Percentiles rank a stretch among this genome's conserved stretches.
Evolutionary conservation across 1,284 basidiomycete genomes (phyloP).

Genomic region (Leccinum subrobustum): DNA sequence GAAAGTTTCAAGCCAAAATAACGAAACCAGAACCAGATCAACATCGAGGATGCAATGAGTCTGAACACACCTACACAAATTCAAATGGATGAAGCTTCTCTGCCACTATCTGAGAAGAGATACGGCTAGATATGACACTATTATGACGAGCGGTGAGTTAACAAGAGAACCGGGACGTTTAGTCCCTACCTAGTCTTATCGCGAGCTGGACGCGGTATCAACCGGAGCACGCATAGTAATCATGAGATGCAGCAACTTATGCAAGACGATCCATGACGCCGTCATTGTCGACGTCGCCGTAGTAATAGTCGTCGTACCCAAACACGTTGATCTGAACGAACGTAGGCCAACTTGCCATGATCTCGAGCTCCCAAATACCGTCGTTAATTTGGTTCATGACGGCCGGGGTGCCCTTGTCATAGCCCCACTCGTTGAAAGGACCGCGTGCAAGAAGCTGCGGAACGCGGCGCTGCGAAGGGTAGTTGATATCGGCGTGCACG

Average conservation of each 20-base stretch:
- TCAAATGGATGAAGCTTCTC: slow-evolving; percentile 31
- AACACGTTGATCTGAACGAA: slow-evolving; percentile 87
- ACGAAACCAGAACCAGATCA: slow-evolving; percentile 5
- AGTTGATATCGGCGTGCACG: slow-evolving; percentile 76
- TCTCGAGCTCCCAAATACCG: slow-evolving; percentile 74
- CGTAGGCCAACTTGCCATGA: slow-evolving; percentile 87
- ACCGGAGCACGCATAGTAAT: neutral
- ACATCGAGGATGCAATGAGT: slow-evolving; percentile 31
- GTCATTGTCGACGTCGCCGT: slow-evolving; percentile 85
- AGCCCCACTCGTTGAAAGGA: slow-evolving; percentile 89
- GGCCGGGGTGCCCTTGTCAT: slow-evolving; percentile 74
- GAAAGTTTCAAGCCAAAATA: slow-evolving; percentile 9
- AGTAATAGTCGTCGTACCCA: slow-evolving; percentile 86
- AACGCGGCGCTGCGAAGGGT: slow-evolving; percentile 64
- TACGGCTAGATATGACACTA: slow-evolving; percentile 14
- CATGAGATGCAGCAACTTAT: slow-evolving; percentile 3
- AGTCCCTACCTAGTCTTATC: slow-evolving; percentile 21
- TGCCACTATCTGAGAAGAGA: slow-evolving; percentile 21
- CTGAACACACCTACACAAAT: slow-evolving; percentile 18
- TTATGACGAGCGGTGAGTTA: neutral
- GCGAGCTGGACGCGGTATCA: slow-evolving; percentile 3
- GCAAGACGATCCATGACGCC: slow-evolving; percentile 83
- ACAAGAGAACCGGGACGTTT: neutral
- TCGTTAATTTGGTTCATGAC: slow-evolving; percentile 62
- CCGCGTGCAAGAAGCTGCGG: slow-evolving; percentile 86